Evolutionary conservation across 2,329 filamentous ascomycete species (phyloP), one percentile per base, ranked within the genome.

Genomic region (Leptodontidium sp.): DNA sequence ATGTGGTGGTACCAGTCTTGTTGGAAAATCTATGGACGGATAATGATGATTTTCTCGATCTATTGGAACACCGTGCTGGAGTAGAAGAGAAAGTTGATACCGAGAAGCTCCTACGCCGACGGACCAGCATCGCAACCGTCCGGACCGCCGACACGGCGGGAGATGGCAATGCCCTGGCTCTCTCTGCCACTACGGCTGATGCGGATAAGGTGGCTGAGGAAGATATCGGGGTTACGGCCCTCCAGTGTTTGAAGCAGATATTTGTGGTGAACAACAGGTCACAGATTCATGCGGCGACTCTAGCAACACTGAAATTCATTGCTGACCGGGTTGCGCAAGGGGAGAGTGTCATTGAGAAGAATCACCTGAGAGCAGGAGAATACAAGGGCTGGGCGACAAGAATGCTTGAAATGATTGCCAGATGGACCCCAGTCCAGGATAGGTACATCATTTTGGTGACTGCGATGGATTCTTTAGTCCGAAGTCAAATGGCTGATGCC

Each of bases 381-480:
- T 85, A 87, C 74, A 82, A 83, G 55, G 91, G 88, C 61, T 98
- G 95, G 95, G 91, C 93, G 1, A 91, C 93, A 32, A 91, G 90
- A 67, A 85, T 98, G 62, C 93, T 97, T 78, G 88, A 91, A 75
- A 86, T 94, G 70, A 86, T 95, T 64, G 90, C 93, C 17, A 88
- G 89, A 68, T 98, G 94, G 94, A 91, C 94, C 0, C 94, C 96
- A 0, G 94, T 98, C 1, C 95, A 98, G 79, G 93, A 97, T 77
- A 91, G 96, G 65, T 98, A 97, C 81, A 89, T 95, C 49, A 96
- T 98, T 67, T 84, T 98, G 58, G 87, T 97, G 57, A 91, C 92
- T 0, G 86, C 91, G 2, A 89, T 97, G 82, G 94, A 98, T 74
- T 87, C 87, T 3, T 82, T 98, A 62, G 83, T 92, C 4, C 86